Conservation (phyloP, 352 stramenopile species). For the Phytophthora pisi region DNA sequence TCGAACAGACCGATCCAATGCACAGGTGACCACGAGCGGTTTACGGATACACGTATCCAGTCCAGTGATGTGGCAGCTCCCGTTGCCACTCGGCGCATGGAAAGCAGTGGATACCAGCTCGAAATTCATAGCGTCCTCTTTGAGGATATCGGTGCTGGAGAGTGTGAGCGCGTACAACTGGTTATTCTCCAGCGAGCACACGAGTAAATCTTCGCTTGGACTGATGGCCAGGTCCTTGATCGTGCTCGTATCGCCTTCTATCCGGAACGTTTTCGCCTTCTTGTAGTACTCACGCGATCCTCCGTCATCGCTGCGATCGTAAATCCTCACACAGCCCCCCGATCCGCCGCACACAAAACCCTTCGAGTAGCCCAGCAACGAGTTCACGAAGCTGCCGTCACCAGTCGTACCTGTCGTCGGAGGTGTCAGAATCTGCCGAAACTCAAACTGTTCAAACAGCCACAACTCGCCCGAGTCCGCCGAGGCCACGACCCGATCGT, state of each 20-base stretch:
- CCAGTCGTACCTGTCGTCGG: slow-evolving; percentile 34
- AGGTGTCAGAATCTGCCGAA: slow-evolving; percentile 82
- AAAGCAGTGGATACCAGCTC: slow-evolving; percentile 90
- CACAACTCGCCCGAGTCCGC: slow-evolving; percentile 91
- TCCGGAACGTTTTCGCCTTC: slow-evolving; percentile 88
- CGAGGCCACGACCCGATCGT: slow-evolving; percentile 91
- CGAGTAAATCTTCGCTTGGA: slow-evolving; percentile 88
- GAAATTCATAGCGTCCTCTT: slow-evolving; percentile 95
- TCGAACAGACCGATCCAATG: slow-evolving; percentile 89
- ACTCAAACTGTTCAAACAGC: slow-evolving; percentile 94
- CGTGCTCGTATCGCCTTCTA: slow-evolving; percentile 82
- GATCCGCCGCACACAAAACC: slow-evolving; percentile 86
- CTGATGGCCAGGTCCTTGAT: slow-evolving; percentile 89
- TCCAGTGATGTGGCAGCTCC: slow-evolving; percentile 85
- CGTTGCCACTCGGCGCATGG: slow-evolving; percentile 71
- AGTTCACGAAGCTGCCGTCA: slow-evolving; percentile 86
- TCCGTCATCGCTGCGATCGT: slow-evolving; percentile 85
- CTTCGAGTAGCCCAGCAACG: slow-evolving; percentile 90
- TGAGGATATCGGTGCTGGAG: slow-evolving; percentile 92
- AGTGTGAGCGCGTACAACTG: slow-evolving; percentile 92
- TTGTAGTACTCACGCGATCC: slow-evolving; percentile 87
- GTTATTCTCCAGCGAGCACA: slow-evolving; percentile 89
- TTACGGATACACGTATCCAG: slow-evolving; percentile 94
- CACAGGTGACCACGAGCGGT: slow-evolving; percentile 90
- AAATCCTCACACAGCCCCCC: slow-evolving; percentile 78